Evolutionary conservation across 1,284 basidiomycete species (phyloP), one percentile per base, ranked within the genome.

Genomic region (Meira miltonrushii): DNA sequence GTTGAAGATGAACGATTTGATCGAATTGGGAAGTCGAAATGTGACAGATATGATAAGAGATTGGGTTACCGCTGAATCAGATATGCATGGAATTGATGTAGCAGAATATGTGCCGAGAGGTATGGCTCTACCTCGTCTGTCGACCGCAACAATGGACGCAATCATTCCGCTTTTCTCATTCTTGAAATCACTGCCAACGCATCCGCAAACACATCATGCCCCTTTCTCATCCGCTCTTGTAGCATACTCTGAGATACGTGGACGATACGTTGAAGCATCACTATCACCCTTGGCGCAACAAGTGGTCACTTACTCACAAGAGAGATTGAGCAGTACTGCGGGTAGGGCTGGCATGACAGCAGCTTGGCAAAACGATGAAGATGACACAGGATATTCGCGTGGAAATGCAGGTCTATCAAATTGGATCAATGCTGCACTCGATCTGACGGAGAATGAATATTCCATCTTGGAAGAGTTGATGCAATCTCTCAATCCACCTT

Each of bases 1-100:
- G 61, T 68, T 67, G 48, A 67, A 68, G 39, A 73, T 73, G 74
- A 55, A 69, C 57, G 65, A 71, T 41, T 63, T 77, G 17, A 62
- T 72, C 50, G 75, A 77, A 39, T 59, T 67, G 11, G 75, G 74
- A 21, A 66, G 70, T 1, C 64, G 68, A 40, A 74, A 75, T 39
- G 57, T 77, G 21, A 60, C 62, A 37, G 62, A 64, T 15, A 61
- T 75, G 47, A 63, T 77, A 39, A 57, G 64, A 40, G 71, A 75
- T 46, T 77, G 68, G 66, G 62, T 68, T 6, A 44, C 59, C 1
- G 62, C 72, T 3, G 74, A 72, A 39, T 75, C 72, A 10, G 59
- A 65, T n/a, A 57, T 33, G 50, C 38, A 53, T 12, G 39, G 58
- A 19, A 65, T 74, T 53, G 71, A 75, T 47, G 57, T 65, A 8